Base-by-base conservation (phyloP, 2,329 filamentous ascomycete genomes). In the Fusarium domesticum region DNA sequence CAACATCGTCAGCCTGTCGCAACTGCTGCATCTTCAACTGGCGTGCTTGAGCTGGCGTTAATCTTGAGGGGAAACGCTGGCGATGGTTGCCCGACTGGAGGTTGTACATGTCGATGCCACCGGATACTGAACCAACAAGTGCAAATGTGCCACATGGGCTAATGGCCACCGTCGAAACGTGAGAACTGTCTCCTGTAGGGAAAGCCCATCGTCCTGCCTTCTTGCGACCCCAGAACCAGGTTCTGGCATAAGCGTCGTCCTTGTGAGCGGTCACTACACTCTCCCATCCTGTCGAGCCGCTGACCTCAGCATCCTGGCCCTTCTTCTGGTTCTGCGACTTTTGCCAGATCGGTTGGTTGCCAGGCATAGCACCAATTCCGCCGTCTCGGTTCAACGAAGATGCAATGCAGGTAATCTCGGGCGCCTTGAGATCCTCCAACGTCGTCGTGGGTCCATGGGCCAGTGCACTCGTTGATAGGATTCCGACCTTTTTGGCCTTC, bases 201-300 rank as follows among this genome's bases (percentile, higher is more conserved):
- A 98, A 89, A 1, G 87, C 85, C 93, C 93, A 98, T 51, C 93
- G 79, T 10, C 93, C 93, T 37, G 93, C 91, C 58, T 86, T 84
- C 69, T 95, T 96, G 44, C 89, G 84, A 6, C 92, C 93, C 91
- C 93, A 97, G 69, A 96, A 96, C 93, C 93, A 98, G 2, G 93
- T 97, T 41, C 93, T 82, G 15, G 90, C 93, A 62, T 81, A 87
- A 35, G 83, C 78, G 61, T 97, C 92, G 39, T 85, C 82, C 60
- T 85, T 85, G 64, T 98, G 95, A 8, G 90, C 92, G 4, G 93
- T 98, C 2, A 98, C 81, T 6, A 98, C 84, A 62, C 92, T 96
- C 67, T 98, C 95, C 93, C 93, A 98, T 1, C 93, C 93, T 3
- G 91, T 96, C 72, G 83, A 83, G 37, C 83, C 79, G 58, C 84